Conservation (phyloP, 2,329 filamentous ascomycete species). For the Lasiodiplodia citricola region DNA sequence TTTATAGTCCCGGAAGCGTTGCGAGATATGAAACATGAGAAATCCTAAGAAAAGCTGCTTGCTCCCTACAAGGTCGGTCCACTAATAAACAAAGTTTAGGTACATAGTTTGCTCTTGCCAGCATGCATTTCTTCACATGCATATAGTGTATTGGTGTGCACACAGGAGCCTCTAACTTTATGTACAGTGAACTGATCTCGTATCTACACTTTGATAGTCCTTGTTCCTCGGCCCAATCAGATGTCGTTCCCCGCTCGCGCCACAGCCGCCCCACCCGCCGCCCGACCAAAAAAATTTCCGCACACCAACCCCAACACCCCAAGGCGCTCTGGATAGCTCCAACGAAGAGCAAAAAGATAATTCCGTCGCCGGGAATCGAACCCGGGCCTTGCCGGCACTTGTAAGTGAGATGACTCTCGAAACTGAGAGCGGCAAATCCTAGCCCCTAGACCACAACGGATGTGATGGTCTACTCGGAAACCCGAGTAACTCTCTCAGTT, state of each 20-base stretch:
- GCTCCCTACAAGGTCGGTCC: too few species aligned
- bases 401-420: constrained; percentile 12
- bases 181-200: too few species aligned
- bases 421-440: constrained; percentile 23
- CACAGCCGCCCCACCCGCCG: neutral
- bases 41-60: too few species aligned
- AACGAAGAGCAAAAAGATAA: constrained; percentile 1
- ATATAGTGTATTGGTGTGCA: too few species aligned
- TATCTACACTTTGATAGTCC: too few species aligned
- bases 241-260: neutral
- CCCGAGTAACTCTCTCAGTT: constrained; percentile 10
- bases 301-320: neutral
- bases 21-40: too few species aligned
- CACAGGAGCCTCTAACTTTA: too few species aligned
- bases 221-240: neutral
- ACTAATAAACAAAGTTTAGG: too few species aligned
- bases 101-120: too few species aligned
- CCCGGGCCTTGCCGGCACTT: constrained; percentile 23
- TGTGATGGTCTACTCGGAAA: constrained; percentile 10
- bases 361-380: constrained; percentile 24
- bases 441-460: constrained; percentile 25
- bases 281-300: neutral
- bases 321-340: neutral
- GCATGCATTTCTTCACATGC: too few species aligned
- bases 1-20: too few species aligned